phyloP scores from a whole-genome alignment of 148 eudicot species.

The Amaranthus cruentus region DNA sequence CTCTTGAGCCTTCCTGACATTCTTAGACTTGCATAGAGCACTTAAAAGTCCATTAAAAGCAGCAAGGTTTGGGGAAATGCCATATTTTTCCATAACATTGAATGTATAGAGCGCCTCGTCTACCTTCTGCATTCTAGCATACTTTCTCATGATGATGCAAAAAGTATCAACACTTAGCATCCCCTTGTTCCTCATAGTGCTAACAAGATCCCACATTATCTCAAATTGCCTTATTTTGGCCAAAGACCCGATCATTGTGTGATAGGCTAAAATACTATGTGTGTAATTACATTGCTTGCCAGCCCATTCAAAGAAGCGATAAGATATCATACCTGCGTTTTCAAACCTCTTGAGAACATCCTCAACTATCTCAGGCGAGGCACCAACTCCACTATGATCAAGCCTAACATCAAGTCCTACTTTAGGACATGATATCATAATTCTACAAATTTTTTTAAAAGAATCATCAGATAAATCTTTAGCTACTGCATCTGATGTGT shows the following conservation, averaged over 20 bases:
- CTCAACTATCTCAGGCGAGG: slow-evolving; percentile 65
- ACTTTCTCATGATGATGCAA: slow-evolving; percentile 87
- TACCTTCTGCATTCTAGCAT: slow-evolving; percentile 85
- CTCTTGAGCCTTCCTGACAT: slow-evolving; percentile 85
- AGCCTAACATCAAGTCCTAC: slow-evolving; percentile 65
- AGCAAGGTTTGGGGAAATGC: slow-evolving; percentile 53
- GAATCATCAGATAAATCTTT: slow-evolving; percentile 35
- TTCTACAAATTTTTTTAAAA: slow-evolving; percentile 47
- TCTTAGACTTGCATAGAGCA: slow-evolving; percentile 88
- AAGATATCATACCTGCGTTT: slow-evolving; percentile 87
- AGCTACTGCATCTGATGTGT: slow-evolving; percentile 39
- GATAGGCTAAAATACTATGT: slow-evolving; percentile 75
- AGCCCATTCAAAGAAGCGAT: slow-evolving; percentile 89
- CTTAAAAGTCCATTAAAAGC: slow-evolving; percentile 87
- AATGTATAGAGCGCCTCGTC: slow-evolving; percentile 87
- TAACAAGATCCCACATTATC: slow-evolving; percentile 88
- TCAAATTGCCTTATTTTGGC: slow-evolving; percentile 92
- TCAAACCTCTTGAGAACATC: slow-evolving; percentile 59
- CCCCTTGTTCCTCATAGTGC: slow-evolving; percentile 57
- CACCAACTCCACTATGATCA: slow-evolving; percentile 72
- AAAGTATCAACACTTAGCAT: slow-evolving; percentile 82
- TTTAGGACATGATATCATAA: slow-evolving; percentile 72
- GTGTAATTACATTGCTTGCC: slow-evolving; percentile 63
- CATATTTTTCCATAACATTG: slow-evolving; percentile 58
- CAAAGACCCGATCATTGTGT: slow-evolving; percentile 72